phyloP scores from a whole-genome alignment of 805 yeast genomes.

The Cyberlindnera amylophila region DNA sequence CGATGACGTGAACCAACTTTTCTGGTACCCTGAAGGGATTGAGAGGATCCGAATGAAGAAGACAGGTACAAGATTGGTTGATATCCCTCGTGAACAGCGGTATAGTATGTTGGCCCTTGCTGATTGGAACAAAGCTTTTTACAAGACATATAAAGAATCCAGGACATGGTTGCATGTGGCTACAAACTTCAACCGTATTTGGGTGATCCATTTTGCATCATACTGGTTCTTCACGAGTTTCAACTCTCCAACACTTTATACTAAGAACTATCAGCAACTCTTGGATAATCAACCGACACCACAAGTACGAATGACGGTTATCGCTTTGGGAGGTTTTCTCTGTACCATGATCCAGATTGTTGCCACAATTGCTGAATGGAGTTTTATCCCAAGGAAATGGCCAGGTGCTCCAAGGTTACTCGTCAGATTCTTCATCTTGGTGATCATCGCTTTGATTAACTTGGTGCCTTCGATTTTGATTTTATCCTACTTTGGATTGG shows the following conservation, averaged over 20 bases:
- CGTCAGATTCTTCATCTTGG: constrained; percentile 42
- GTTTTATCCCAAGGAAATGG: constrained; percentile 69
- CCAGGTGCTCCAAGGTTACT: constrained; percentile 64
- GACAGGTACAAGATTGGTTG: constrained; percentile 45
- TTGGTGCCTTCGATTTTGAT: constrained; percentile 52
- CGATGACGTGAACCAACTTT: constrained; percentile 84
- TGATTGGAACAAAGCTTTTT: constrained; percentile 63
- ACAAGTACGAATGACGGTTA: constrained; percentile 51
- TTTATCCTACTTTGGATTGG: constrained; percentile 38
- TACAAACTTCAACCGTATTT: constrained; percentile 72
- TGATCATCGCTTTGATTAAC: constrained; percentile 42
- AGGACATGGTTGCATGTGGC: constrained; percentile 76
- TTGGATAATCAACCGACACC: constrained; percentile 58
- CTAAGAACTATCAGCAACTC: constrained; percentile 49
- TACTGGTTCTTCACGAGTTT: constrained; percentile 78
- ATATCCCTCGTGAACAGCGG: constrained; percentile 48
- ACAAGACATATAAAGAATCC: constrained; percentile 69
- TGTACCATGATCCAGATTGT: constrained; percentile 54
- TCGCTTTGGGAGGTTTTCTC: constrained; percentile 66
- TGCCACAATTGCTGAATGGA: constrained; percentile 55
- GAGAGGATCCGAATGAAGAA: constrained; percentile 48
- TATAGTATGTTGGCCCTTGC: constrained; percentile 49
- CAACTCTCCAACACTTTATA: constrained; percentile 69
- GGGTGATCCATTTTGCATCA: constrained; percentile 71
- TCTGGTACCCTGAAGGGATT: constrained; percentile 79